Evolutionary conservation across 495 filamentous ascomycete genomes (phyloP), one percentile per base, ranked within the genome.

Genomic region (Penicillium steckii): DNA sequence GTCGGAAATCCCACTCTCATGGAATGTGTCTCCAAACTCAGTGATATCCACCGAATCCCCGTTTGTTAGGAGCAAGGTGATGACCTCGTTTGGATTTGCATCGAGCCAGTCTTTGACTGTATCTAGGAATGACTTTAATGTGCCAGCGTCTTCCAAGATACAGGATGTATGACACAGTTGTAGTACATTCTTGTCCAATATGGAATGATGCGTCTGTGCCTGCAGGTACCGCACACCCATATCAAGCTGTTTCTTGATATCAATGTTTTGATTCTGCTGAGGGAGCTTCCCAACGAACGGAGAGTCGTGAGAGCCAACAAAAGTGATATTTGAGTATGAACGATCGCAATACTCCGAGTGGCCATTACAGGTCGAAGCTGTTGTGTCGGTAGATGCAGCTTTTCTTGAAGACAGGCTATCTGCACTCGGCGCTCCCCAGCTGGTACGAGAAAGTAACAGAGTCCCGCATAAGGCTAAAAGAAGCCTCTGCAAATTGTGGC

Each of bases 21-120:
- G 60, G 54, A 87, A 89, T 2, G 74, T 76, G 4, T 66, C 51
- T 12, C 73, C 83, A 51, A 87, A 85, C 8, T 69, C 52, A 23
- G 66, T 58, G 8, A 75, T 73, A 13, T 65, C 52, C 13, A 80
- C 60, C 46, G 75, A 73, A 57, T 88, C 85, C 0, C 79, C 79
- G 65, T 90, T 90, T 12, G 87, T 86, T 15, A 90, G 68, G 3
- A 90, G 72, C 10, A 90, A 60, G 2, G 85, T 89, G 8, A 91
- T 73, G 9, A 90, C 84, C 47, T 90, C 87, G 64, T 82, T 76
- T 6, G 81, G 78, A 53, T 90, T 73, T 32, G 55, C 53, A 55
- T 86, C 84, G 53, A 90, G 76, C 85, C 87, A 90, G 10, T 46
- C 57, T 49, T 81, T 84, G 50, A 90, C 75, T 3, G 68, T 71